Evolutionary conservation across 768 basidiomycete species (phyloP).

Genomic region (Pleurotus eryngii): DNA sequence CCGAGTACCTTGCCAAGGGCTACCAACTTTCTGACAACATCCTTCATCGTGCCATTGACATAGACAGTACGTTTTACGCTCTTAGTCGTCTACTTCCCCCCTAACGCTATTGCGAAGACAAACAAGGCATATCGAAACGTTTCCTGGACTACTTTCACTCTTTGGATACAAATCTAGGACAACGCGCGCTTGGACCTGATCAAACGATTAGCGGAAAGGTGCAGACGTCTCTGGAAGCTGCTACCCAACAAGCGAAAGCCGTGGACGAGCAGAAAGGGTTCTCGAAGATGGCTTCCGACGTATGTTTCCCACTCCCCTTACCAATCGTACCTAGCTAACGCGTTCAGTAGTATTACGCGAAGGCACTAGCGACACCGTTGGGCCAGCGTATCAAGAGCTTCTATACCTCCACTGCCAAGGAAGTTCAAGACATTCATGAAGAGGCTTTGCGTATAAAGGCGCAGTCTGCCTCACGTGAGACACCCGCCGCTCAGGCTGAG

Average conservation of each 20-base stretch:
- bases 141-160: conserved; percentile 79
- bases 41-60: conserved; percentile 74
- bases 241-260: conserved; percentile 64
- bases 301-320: conserved; percentile 16
- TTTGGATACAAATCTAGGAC: conserved; percentile 70
- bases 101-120: conserved; percentile 33
- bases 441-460: conserved; percentile 83
- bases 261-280: conserved; percentile 83
- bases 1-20: conserved; percentile 91
- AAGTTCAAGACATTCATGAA: conserved; percentile 88
- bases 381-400: conserved; percentile 77
- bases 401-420: conserved; percentile 87
- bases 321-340: neutral
- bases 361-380: conserved; percentile 69
- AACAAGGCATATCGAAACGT: conserved; percentile 83
- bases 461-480: conserved; percentile 40
- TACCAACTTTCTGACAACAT: conserved; percentile 79
- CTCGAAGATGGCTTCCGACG: conserved; percentile 65
- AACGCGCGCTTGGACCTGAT: conserved; percentile 71
- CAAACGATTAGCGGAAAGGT: conserved; percentile 78
- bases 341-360: conserved; percentile 64
- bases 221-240: conserved; percentile 58
- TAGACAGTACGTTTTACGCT: conserved; percentile 49
- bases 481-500: neutral
- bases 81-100: neutral